These are phyloP conservation scores for Pyrus betulifolia DNA, from an alignment of 306 rosid species.

Conservation along the genomic window DNA sequence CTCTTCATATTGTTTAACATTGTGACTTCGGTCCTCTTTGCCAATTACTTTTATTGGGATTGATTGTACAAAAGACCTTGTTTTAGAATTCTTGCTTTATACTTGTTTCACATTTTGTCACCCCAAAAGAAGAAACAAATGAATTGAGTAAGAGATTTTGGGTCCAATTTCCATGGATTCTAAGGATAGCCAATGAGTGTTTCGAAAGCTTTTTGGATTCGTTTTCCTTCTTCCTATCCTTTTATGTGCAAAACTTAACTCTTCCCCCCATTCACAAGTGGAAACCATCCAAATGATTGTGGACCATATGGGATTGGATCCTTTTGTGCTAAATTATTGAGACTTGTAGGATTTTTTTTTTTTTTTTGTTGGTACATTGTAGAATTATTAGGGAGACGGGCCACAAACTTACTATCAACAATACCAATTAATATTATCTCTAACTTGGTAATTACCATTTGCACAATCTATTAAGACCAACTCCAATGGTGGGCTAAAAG, in stretches of 20 bases:
- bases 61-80: neutral
- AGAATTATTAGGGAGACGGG: too few species aligned
- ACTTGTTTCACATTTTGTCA: conserved; percentile 8
- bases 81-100: conserved; percentile 32
- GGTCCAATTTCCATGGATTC: conserved; percentile 9
- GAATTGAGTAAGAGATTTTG: neutral
- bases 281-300: neutral
- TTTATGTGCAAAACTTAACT: neutral
- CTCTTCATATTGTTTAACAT: neutral
- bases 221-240: neutral
- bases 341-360: neutral
- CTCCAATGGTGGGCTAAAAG: too few species aligned
- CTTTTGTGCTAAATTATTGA: neutral
- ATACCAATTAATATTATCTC: too few species aligned
- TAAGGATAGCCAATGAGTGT: neutral
- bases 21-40: neutral
- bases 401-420: too few species aligned
- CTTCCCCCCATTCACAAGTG: neutral
- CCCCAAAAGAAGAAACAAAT: conserved; percentile 16
- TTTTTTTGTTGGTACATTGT: too few species aligned
- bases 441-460: too few species aligned
- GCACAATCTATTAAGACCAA: too few species aligned
- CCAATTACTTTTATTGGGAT: neutral
- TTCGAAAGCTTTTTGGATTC: neutral
- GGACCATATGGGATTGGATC: neutral